phyloP scores from a whole-genome alignment of 106 monocot genomes.

The Dactylorhiza incarnata region DNA sequence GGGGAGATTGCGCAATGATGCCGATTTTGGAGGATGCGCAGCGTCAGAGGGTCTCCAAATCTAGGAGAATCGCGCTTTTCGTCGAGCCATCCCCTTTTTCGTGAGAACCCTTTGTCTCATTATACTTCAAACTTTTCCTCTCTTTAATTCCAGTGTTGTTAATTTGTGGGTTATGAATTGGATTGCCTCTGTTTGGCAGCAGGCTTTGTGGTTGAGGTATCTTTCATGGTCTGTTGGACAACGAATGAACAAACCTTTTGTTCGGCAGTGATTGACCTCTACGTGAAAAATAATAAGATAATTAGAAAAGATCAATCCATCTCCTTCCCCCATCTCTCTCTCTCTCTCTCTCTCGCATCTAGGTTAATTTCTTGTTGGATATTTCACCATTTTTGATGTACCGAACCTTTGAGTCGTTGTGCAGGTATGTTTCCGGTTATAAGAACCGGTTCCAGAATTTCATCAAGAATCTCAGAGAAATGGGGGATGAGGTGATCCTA shows the following conservation, averaged over 20 bases:
- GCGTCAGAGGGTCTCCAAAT: constrained; percentile 7
- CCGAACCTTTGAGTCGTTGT: neutral
- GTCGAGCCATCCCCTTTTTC: constrained; percentile 55
- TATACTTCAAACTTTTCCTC: neutral
- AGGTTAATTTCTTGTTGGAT: neutral
- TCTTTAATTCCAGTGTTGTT: neutral
- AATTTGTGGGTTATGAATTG: neutral
- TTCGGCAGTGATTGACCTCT: neutral
- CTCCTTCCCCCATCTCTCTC: too few species aligned
- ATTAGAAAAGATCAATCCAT: neutral
- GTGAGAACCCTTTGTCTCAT: constrained; percentile 14
- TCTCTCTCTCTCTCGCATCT: neutral
- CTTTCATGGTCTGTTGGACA: neutral
- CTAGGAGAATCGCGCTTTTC: constrained; percentile 41
- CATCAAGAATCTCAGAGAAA: constrained; percentile 81
- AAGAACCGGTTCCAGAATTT: constrained; percentile 93
- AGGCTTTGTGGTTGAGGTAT: neutral
- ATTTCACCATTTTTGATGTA: neutral
- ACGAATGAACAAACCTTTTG: neutral
- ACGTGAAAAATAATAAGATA: neutral
- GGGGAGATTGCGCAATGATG: constrained; percentile 1
- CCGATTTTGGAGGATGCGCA: constrained; percentile 9
- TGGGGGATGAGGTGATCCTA: constrained; percentile 80
- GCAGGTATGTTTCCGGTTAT: constrained; percentile 88
- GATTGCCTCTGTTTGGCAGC: neutral